Conservation (phyloP, 2,329 filamentous ascomycete species). For the Ophiostoma ips region DNA sequence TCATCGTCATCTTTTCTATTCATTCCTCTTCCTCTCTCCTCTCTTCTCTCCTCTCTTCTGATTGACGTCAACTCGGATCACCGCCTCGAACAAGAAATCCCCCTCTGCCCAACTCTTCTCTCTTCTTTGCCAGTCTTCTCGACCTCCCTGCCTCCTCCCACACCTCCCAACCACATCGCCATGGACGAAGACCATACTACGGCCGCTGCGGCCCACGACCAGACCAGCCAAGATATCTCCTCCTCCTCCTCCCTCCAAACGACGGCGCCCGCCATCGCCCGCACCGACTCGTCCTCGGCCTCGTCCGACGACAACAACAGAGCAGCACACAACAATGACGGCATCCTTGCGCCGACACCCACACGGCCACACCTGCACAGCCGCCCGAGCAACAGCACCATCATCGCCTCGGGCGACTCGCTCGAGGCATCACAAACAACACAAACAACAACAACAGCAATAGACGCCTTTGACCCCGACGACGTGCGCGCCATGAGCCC, state of each 20-base stretch:
- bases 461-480: conserved; percentile 64
- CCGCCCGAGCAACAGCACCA: conserved; percentile 67
- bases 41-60: background rate
- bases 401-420: conserved; percentile 68
- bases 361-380: conserved; percentile 54
- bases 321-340: background rate
- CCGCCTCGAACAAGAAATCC: too few species aligned
- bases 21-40: too few species aligned
- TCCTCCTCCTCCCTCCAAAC: background rate
- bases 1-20: too few species aligned
- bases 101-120: too few species aligned
- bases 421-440: conserved; percentile 49
- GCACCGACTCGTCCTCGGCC: conserved; percentile 22
- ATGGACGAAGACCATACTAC: background rate
- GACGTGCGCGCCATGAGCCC: conserved; percentile 94
- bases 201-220: background rate
- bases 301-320: conserved; percentile 10
- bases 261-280: background rate
- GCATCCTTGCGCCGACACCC: conserved; percentile 38
- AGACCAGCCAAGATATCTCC: background rate
- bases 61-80: conserved; percentile 2
- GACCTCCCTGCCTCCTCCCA: too few species aligned
- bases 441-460: too few species aligned
- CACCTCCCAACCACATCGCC: conserved; percentile 2
- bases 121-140: too few species aligned